Base-by-base conservation (phyloP, 2,329 filamentous ascomycete genomes). In the Hirsutella minnesotensis region DNA sequence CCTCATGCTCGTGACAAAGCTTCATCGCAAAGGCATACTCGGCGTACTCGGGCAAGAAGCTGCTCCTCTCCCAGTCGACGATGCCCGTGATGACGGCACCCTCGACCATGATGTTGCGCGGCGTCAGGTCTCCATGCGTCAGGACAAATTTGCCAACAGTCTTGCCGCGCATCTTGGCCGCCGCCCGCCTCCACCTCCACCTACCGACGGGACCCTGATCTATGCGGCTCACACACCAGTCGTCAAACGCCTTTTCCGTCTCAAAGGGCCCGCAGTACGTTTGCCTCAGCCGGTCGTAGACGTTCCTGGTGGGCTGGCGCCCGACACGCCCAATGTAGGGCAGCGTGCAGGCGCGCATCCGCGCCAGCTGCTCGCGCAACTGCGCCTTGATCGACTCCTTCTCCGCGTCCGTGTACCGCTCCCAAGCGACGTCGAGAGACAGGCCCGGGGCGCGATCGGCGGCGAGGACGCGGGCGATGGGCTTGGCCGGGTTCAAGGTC, bases 21-120 rank as follows among this genome's bases (percentile, higher is more conserved):
- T 21, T 13, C 31, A 40, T 36, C 19, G 29, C 42, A 35, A 36
- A 21, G 5, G 42, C 37, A 18, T 44, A 40, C 24, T 44, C 37
- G 38, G 42, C 37, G 20, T 44, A 40, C 24, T 44, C 37, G 38
- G 42, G 37, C 15, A 40, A 40, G 38, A 44, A 44, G 3, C 38
- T 19, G 18, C 36, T 36, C 15, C 9, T 18, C 18, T 39, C 37
- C 42, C 42, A 40, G 20, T 39, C 42, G 10, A 44, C 33, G 21
- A 44, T 43, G 3, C 41, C 41, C 3, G 27, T 43, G 18, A 43
- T 22, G 13, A 18, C 38, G 36, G n/a, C 20, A 7, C 29, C 41
- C 22, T 43, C 16, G 13, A 43, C 41, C 9, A 43, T 33, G 16
- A 43, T 43, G 19, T 43, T 43, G 7, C 36, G 31, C 5, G 31